These are phyloP conservation scores for Pulveroboletus ravenelii DNA, from an alignment of 768 basidiomycete genomes.

Conservation along the genomic window DNA sequence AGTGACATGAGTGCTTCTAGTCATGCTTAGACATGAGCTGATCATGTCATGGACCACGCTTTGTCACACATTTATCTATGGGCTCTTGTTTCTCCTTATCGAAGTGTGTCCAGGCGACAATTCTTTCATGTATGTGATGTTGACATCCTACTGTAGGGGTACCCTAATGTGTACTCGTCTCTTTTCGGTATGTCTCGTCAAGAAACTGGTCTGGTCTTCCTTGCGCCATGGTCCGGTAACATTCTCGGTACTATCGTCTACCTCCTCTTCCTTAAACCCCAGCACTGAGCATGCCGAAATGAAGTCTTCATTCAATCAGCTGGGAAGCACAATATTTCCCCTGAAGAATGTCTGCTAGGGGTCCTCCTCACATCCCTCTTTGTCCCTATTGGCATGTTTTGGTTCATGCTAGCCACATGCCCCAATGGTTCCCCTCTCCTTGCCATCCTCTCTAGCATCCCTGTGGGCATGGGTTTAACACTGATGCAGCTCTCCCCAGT, in stretches of 20 bases:
- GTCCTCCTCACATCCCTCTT: slow-evolving; percentile 23
- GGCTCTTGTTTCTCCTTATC: slow-evolving; percentile 27
- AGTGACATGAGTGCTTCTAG: slow-evolving; percentile 1
- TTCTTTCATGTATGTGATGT: not conserved
- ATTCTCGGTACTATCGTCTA: slow-evolving; percentile 24
- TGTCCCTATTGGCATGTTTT: slow-evolving; percentile 27
- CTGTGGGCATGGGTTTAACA: slow-evolving; percentile 28
- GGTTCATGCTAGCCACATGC: slow-evolving; percentile 21
- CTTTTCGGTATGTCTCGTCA: slow-evolving; percentile 24
- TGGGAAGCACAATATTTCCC: slow-evolving; percentile 21
- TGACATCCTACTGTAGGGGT: slow-evolving; percentile 14
- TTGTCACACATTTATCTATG: slow-evolving; percentile 26
- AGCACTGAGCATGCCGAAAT: slow-evolving; percentile 11
- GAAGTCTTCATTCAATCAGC: slow-evolving; percentile 16
- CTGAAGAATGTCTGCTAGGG: slow-evolving; percentile 27
- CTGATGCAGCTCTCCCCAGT: slow-evolving; percentile 24
- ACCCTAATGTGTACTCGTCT: slow-evolving; percentile 18
- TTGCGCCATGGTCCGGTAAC: slow-evolving; percentile 25
- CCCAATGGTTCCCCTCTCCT: slow-evolving; percentile 9
- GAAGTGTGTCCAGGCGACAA: slow-evolving; percentile 11
- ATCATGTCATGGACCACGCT: slow-evolving; percentile 26
- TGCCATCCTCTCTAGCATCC: slow-evolving; percentile 21
- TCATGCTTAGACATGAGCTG: slow-evolving; percentile 22
- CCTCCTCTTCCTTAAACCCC: slow-evolving; percentile 23
- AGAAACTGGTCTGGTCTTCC: slow-evolving; percentile 20